Conservation (phyloP, 495 filamentous ascomycete genomes). For the Neurospora sp. region DNA sequence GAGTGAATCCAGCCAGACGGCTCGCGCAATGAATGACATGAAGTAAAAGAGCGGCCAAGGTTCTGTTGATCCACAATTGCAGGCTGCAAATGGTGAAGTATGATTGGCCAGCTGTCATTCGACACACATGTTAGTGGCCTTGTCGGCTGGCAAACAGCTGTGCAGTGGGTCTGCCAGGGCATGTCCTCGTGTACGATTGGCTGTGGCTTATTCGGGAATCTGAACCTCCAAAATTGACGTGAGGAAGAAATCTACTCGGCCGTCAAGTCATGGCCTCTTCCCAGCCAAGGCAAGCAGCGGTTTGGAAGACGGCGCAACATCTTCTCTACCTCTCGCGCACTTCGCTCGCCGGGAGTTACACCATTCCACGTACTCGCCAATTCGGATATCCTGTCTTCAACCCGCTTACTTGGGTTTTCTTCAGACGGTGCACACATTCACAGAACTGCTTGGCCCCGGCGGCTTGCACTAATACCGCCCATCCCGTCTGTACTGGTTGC, state of each 20-base stretch:
- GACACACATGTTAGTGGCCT: neutral
- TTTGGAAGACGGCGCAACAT: neutral
- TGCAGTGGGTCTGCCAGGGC: slow-evolving; percentile 10
- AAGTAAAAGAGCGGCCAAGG: neutral
- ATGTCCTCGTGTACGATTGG: slow-evolving; percentile 8
- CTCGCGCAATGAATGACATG: neutral
- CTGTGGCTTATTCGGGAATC: slow-evolving; percentile 23
- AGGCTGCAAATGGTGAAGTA: neutral
- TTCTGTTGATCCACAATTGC: neutral
- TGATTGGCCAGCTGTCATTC: neutral
- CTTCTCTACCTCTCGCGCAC: neutral
- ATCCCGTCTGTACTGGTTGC: neutral
- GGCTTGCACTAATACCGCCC: neutral
- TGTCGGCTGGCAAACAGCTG: slow-evolving; percentile 16
- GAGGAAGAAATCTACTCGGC: slow-evolving; percentile 26
- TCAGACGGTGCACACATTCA: neutral
- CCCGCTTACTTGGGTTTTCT: neutral
- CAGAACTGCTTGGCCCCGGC: neutral
- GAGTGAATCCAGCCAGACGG: neutral
- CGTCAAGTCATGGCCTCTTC: neutral
- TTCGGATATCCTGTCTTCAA: neutral
- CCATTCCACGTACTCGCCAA: neutral
- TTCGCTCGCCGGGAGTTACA: neutral
- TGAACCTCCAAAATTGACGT: slow-evolving; percentile 24
- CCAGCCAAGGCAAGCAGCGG: neutral